A percentile compares a stretch with the other conserved stretches of the same genome.
These are phyloP conservation scores for Eutrema salsugineum DNA, from an alignment of 441 rosid genomes.

Conservation along the genomic window DNA sequence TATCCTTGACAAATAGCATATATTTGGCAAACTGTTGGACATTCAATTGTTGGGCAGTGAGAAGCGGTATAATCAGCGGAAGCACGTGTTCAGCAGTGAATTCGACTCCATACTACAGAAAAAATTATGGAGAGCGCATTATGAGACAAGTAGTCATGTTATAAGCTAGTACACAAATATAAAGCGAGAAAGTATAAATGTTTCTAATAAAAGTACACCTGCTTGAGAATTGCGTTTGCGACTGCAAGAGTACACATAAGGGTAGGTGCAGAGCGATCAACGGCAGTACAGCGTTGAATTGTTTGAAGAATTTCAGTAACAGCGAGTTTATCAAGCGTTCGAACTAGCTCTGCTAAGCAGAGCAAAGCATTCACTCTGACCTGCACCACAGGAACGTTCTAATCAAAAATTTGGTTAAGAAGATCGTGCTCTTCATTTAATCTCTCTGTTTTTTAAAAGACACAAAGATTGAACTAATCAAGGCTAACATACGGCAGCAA, in stretches of 20 bases:
- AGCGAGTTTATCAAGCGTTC: conserved; percentile 69
- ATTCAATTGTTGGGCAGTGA: conserved; percentile 82
- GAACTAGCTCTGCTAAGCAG: conserved; percentile 80
- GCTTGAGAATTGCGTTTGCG: conserved; percentile 85
- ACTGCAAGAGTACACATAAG: conserved; percentile 96
- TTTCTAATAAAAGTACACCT: conserved; percentile 41
- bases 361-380: conserved; percentile 92
- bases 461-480: neutral
- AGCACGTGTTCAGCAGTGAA: conserved; percentile 80
- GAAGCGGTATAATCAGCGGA: conserved; percentile 75
- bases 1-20: conserved; percentile 84
- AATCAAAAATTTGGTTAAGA: neutral
- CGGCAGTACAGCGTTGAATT: conserved; percentile 89
- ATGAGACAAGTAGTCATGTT: conserved; percentile 9
- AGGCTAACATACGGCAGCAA: conserved; percentile 77
- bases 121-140: conserved; percentile 7
- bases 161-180: neutral
- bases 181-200: neutral
- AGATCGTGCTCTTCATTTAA: neutral
- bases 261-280: conserved; percentile 92
- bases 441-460: neutral
- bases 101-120: conserved; percentile 77
- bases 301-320: conserved; percentile 79
- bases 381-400: conserved; percentile 39
- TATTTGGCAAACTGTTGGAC: conserved; percentile 92